These are phyloP conservation scores for Termitomyces sp. DNA, from an alignment of 768 basidiomycete genomes.

Conservation along the genomic window DNA sequence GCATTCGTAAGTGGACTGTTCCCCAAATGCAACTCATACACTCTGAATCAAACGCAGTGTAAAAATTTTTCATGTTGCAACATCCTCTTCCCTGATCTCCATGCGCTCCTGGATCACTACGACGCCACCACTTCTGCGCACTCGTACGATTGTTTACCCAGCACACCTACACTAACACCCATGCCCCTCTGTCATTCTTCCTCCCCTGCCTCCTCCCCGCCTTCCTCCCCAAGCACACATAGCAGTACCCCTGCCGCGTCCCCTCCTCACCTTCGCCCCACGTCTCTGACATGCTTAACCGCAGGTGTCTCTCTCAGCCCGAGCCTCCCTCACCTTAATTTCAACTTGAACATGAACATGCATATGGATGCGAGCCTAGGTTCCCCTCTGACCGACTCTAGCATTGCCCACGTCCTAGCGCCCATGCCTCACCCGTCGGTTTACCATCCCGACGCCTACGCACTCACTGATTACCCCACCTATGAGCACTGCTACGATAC, in stretches of 20 bases:
- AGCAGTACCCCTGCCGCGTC: not conserved
- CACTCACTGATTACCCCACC: slow-evolving; percentile 12
- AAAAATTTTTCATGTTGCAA: slow-evolving; percentile 41
- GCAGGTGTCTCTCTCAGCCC: too few relatives aligned
- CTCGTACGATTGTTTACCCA: not conserved
- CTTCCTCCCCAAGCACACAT: not conserved
- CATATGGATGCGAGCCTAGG: not conserved
- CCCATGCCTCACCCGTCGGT: not conserved
- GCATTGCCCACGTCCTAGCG: not conserved
- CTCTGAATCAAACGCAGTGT: slow-evolving; percentile 6
- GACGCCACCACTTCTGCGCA: slow-evolving; percentile 17
- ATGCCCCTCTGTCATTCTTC: too few relatives aligned
- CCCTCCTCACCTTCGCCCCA: not conserved
- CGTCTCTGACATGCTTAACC: not conserved
- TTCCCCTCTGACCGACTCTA: not conserved
- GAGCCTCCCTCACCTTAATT: not conserved
- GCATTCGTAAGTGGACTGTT: slow-evolving; percentile 11
- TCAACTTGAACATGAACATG: not conserved
- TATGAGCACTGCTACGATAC: slow-evolving; percentile 18
- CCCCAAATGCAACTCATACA: not conserved
- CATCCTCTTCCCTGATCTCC: slow-evolving; percentile 33
- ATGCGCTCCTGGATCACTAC: slow-evolving; percentile 41
- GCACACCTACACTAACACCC: not conserved
- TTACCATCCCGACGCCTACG: slow-evolving; percentile 8
- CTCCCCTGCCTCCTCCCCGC: not conserved